Conservation (phyloP, 805 yeast genomes). For the Sugiyamaella smithiae region DNA sequence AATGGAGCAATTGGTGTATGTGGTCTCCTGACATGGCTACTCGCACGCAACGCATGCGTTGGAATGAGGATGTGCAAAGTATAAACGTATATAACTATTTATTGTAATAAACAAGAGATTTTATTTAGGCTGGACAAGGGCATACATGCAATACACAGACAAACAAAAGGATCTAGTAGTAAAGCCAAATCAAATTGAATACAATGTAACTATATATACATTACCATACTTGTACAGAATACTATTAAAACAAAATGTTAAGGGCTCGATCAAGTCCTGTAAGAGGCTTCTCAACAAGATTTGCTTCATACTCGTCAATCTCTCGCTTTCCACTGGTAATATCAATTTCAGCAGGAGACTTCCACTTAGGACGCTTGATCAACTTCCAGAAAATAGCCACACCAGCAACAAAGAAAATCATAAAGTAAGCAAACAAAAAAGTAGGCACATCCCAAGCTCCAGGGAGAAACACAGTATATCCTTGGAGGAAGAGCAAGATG, state of each 20-base stretch:
- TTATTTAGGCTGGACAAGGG: not conserved
- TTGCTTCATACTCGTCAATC: slow-evolving; percentile 3
- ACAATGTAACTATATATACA: too few species aligned
- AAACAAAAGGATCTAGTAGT: not conserved
- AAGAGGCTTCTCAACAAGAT: not conserved
- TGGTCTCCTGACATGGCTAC: not conserved
- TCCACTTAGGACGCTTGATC: slow-evolving; percentile 2
- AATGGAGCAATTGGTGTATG: slow-evolving; percentile 8
- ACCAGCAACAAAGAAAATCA: not conserved
- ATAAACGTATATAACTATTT: not conserved
- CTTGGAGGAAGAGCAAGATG: slow-evolving; percentile 67
- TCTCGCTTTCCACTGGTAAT: not conserved
- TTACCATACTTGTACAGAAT: too few species aligned
- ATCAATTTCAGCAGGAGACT: not conserved
- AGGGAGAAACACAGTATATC: slow-evolving; percentile 53
- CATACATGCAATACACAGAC: not conserved
- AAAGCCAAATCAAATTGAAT: not conserved
- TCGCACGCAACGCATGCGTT: slow-evolving; percentile 10
- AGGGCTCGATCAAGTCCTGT: not conserved
- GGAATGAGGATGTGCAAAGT: slow-evolving; percentile 10
- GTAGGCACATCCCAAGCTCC: not conserved
- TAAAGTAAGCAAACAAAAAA: not conserved
- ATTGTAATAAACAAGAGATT: not conserved
- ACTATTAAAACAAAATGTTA: not conserved
- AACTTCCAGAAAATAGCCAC: not conserved